Base-by-base conservation (phyloP, 179 eudicot genomes). In the Camellia oleifera region DNA sequence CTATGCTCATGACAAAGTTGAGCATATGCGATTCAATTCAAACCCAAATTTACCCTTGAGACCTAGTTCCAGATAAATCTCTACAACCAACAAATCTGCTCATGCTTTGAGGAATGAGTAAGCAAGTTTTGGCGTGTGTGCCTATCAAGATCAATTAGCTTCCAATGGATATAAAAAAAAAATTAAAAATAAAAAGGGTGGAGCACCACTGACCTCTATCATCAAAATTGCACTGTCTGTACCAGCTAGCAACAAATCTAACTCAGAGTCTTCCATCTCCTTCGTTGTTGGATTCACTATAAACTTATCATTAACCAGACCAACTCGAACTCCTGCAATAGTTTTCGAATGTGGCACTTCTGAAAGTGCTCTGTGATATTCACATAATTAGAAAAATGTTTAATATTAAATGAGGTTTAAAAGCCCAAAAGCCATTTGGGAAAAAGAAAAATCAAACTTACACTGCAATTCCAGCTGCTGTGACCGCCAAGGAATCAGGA, bases 401-500 rank as follows among this genome's bases (percentile, higher is more conserved):
- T 32, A 68, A 61, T 18, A 46, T 17, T 18, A 63, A 20, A 26
- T 11, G 68, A 63, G 50, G 26, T 40, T 50, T 12, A 17, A 67
- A 45, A 13, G 53, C 13, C 32, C 45, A 1, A 57, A 13, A 58
- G 10, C 4, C 18, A 69, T 23, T 15, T 26, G 18, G 74, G 60
- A 64, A 78, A 68, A 74, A 67, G 60, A 65, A 5, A 40, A 65
- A 45, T 45, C 23, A 71, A 82, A 77, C 98, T 78, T 89, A 97
- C 99, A 95, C 91, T 44, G 99, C 99, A 88, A 97, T 97, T 82
- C 98, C 98, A 81, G 99, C 99, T 45, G 98, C 99, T 63, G 99
- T 97, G 80, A 97, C 87, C 52, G 98, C 98, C 87, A 95, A 89
- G 82, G 98, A 76, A 90, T 97, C 99, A 80, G 99, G 95, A 62